These are phyloP conservation scores for Lenzites betulinus DNA, from an alignment of 768 basidiomycete species.

Conservation along the genomic window DNA sequence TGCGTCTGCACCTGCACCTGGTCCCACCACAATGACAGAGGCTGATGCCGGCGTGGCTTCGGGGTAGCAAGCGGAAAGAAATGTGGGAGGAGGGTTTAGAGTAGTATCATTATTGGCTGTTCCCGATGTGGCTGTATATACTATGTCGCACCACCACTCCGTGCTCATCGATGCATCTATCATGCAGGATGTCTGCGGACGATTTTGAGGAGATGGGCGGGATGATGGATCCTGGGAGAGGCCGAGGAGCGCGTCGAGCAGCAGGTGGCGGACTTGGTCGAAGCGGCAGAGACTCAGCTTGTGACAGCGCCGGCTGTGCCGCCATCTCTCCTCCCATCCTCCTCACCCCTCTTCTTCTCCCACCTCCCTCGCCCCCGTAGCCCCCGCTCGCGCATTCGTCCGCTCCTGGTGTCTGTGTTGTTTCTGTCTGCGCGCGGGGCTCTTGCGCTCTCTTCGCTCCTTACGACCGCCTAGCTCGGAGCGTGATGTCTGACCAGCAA, in stretches of 20 bases:
- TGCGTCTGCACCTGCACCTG: too few relatives aligned
- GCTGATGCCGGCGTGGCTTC: background rate
- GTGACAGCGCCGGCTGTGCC: conserved; percentile 1
- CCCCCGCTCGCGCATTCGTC: background rate
- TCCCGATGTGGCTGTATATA: background rate
- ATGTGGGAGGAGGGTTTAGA: background rate
- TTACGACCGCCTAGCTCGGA: background rate
- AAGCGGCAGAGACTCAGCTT: too few relatives aligned
- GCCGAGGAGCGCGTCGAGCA: too few relatives aligned
- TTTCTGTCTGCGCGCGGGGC: background rate
- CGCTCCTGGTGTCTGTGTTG: background rate
- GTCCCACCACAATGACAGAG: too few relatives aligned
- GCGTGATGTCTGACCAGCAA: conserved; percentile 23
- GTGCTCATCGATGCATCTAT: too few relatives aligned
- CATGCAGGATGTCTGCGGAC: too few relatives aligned
- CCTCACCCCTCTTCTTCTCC: background rate
- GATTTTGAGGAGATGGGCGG: too few relatives aligned
- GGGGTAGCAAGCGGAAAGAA: background rate
- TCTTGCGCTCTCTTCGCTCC: background rate
- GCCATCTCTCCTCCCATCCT: background rate
- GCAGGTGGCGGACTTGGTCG: too few relatives aligned
- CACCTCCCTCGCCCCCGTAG: background rate
- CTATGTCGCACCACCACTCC: background rate
- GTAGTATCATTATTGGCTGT: conserved; percentile 18
- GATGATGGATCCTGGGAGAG: too few relatives aligned